These are phyloP conservation scores for Plicaturopsis crispa DNA, from an alignment of 768 basidiomycete species.

Conservation along the genomic window DNA sequence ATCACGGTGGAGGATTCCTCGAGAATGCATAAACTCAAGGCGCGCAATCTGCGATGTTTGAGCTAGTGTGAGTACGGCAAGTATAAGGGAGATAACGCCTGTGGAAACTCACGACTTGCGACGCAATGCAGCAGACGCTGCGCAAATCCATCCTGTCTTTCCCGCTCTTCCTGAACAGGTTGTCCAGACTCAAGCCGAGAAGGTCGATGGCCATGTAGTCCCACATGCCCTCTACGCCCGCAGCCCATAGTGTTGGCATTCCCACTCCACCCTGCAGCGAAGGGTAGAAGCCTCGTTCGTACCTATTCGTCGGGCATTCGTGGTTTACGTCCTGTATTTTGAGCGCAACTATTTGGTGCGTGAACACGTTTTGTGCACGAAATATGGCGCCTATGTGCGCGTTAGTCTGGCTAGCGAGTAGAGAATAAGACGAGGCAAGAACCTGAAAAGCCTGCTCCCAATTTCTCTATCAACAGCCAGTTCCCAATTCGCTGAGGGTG, in stretches of 20 bases:
- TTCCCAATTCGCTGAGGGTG: slow-evolving; percentile 41
- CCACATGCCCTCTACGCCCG: slow-evolving; percentile 51
- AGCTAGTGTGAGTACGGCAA: slow-evolving; percentile 7
- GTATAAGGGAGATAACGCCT: not conserved
- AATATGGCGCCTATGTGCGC: slow-evolving; percentile 56
- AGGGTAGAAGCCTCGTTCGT: slow-evolving; percentile 65
- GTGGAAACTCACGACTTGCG: slow-evolving; percentile 55
- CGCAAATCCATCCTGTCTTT: slow-evolving; percentile 59
- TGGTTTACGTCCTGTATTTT: slow-evolving; percentile 67
- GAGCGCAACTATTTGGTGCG: slow-evolving; percentile 54
- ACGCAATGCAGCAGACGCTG: slow-evolving; percentile 66
- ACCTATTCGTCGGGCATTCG: slow-evolving; percentile 70
- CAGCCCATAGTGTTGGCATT: slow-evolving; percentile 66
- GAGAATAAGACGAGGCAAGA: not conserved
- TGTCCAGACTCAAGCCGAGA: slow-evolving; percentile 64
- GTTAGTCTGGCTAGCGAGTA: slow-evolving; percentile 3
- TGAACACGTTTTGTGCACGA: slow-evolving; percentile 51
- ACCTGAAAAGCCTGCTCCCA: slow-evolving; percentile 77
- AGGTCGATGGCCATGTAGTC: slow-evolving; percentile 74
- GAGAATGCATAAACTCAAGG: slow-evolving; percentile 69
- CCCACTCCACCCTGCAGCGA: slow-evolving; percentile 63
- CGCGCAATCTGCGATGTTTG: slow-evolving; percentile 45
- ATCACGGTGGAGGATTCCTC: slow-evolving; percentile 70
- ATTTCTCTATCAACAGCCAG: slow-evolving; percentile 47
- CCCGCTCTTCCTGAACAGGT: slow-evolving; percentile 45